These are phyloP conservation scores for Botryotinia convoluta DNA, from an alignment of 2,329 filamentous ascomycete genomes.

Conservation along the genomic window DNA sequence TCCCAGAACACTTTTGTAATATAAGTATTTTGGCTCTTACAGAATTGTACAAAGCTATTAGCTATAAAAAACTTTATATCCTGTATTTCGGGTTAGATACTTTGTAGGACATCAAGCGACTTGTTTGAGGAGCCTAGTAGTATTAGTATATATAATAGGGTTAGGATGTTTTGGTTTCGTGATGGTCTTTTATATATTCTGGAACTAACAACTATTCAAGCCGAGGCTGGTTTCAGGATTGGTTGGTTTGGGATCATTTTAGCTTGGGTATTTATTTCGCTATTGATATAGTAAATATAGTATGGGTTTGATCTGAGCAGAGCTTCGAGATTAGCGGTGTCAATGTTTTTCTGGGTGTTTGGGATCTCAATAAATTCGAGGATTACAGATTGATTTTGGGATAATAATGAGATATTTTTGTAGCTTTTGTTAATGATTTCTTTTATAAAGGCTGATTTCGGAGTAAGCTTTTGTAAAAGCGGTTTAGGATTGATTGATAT, in stretches of 20 bases:
- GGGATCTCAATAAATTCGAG: neutral
- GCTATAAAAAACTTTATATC: too few species aligned
- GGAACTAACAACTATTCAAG: accelerated
- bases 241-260: too few species aligned
- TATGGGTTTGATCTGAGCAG: neutral
- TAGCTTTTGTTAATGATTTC: too few species aligned
- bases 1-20: too few species aligned
- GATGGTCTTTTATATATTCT: too few species aligned
- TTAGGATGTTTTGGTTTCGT: too few species aligned
- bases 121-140: accelerated
- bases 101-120: too few species aligned
- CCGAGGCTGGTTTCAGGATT: accelerated
- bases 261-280: accelerated
- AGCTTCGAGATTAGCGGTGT: neutral
- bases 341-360: accelerated
- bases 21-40: accelerated
- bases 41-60: too few species aligned
- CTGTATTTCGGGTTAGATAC: accelerated
- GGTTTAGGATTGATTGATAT: too few species aligned
- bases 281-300: neutral
- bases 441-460: too few species aligned
- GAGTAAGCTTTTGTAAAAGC: accelerated
- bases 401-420: too few species aligned
- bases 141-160: too few species aligned
- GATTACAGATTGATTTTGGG: accelerated